A percentile compares a stretch with the other conserved stretches of the same genome.
Evolutionary conservation across 1,284 basidiomycete species (phyloP).

Genomic region (Sanghuangporus sanghuang): DNA sequence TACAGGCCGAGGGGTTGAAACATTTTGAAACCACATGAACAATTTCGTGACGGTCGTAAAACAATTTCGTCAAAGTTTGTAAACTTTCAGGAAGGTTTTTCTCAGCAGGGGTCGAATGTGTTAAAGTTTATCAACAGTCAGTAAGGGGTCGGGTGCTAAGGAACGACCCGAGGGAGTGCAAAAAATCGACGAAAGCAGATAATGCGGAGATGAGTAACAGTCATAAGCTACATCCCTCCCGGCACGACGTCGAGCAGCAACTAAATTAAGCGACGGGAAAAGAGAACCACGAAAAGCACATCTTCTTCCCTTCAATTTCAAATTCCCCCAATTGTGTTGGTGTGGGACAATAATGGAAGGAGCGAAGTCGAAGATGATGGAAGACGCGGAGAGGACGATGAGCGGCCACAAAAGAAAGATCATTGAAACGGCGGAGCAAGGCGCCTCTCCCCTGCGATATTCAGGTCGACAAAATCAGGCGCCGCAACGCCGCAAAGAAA

Average conservation of each 20-base stretch:
- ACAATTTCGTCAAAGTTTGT: slow-evolving; percentile 1
- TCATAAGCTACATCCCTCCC: background rate
- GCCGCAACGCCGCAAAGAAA: background rate
- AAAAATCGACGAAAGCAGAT: background rate
- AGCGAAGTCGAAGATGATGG: slow-evolving; percentile 1
- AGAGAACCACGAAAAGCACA: background rate
- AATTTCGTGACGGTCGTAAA: slow-evolving; percentile 8
- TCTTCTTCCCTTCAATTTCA: background rate
- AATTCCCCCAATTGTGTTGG: background rate
- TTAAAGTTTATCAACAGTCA: slow-evolving; percentile 1
- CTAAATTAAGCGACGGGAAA: slow-evolving; percentile 2
- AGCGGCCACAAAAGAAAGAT: background rate
- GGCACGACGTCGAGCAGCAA: background rate
- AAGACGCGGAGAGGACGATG: background rate
- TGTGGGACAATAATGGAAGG: slow-evolving; percentile 10
- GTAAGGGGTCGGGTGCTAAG: background rate
- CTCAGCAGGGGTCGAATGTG: background rate
- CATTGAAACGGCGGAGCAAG: background rate
- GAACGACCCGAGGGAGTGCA: background rate
- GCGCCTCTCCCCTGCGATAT: background rate
- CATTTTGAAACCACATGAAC: background rate
- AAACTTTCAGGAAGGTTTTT: background rate
- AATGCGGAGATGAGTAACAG: background rate
- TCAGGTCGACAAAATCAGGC: background rate
- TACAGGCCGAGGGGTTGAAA: background rate